Evolutionary conservation across 768 basidiomycete genomes (phyloP).

Genomic region (Boletellus ananas): DNA sequence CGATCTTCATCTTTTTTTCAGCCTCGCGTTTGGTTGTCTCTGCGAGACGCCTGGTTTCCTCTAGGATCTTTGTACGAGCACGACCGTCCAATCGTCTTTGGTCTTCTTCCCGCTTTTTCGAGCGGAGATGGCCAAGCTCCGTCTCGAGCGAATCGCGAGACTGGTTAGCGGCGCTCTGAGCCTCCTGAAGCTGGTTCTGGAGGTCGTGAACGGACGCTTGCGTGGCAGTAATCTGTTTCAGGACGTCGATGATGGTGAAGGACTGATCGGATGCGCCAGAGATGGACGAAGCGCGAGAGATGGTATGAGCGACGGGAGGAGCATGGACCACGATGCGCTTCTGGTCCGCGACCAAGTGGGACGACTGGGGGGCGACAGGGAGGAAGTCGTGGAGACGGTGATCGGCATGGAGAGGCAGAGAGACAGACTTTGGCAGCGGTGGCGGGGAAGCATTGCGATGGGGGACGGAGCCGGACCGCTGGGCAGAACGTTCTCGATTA

Average conservation of each 20-base stretch:
- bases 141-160: conserved; percentile 63
- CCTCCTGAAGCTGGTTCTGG: conserved; percentile 63
- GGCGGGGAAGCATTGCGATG: conserved; percentile 73
- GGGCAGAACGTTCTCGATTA: conserved; percentile 55
- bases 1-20: conserved; percentile 81
- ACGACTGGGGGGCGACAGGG: conserved; percentile 23
- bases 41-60: conserved; percentile 81
- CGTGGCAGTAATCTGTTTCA: conserved; percentile 64
- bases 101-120: conserved; percentile 81
- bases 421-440: conserved; percentile 78
- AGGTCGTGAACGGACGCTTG: conserved; percentile 65
- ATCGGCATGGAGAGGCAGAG: conserved; percentile 68
- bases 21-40: conserved; percentile 80
- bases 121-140: conserved; percentile 71
- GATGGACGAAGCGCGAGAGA: conserved; percentile 23
- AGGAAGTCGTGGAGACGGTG: conserved; percentile 30
- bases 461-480: conserved; percentile 34
- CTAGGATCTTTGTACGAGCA: conserved; percentile 76
- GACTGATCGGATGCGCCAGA: conserved; percentile 51
- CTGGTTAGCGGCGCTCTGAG: conserved; percentile 50
- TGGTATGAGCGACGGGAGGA: conserved; percentile 22
- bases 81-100: conserved; percentile 72
- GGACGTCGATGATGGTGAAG: conserved; percentile 68
- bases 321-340: conserved; percentile 25
- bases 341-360: conserved; percentile 21